A percentile compares a stretch with the other conserved stretches of the same genome.
Evolutionary conservation across 2,329 filamentous ascomycete species (phyloP).

Genomic region (Diaporthe sp.): DNA sequence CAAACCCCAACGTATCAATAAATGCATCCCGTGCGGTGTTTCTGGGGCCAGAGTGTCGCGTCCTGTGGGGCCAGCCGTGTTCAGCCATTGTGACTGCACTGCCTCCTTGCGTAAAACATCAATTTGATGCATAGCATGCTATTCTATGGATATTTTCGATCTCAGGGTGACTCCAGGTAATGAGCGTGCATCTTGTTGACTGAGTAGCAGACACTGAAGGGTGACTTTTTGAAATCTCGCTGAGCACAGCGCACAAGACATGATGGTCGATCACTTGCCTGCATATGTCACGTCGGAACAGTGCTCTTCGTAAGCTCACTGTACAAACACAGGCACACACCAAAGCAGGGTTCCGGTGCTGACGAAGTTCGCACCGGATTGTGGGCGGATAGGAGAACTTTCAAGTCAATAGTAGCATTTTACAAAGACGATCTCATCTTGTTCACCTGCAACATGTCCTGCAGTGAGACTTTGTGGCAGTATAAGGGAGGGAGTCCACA

Average conservation of each 20-base stretch:
- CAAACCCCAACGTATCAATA: not conserved
- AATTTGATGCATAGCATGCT: not conserved
- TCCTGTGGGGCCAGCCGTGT: not conserved
- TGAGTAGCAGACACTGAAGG: not conserved
- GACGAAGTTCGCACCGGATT: not conserved
- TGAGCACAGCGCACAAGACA: not conserved
- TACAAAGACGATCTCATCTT: not conserved
- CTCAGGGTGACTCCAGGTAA: not conserved
- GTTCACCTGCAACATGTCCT: not conserved
- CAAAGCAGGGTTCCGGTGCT: not conserved
- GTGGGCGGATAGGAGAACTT: not conserved
- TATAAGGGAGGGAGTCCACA: not conserved
- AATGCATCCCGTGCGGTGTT: not conserved
- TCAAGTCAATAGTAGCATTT: no score
- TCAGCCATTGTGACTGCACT: not conserved
- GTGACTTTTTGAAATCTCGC: not conserved
- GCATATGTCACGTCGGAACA: not conserved
- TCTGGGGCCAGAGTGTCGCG: not conserved
- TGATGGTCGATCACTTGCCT: not conserved
- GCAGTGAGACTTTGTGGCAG: no score
- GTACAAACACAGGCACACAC: not conserved
- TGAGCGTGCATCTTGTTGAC: not conserved
- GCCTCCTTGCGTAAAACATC: not conserved
- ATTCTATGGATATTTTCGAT: no score
- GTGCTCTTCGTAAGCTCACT: not conserved